phyloP scores from a whole-genome alignment of 83 land plant species.

The Picea abies region DNA sequence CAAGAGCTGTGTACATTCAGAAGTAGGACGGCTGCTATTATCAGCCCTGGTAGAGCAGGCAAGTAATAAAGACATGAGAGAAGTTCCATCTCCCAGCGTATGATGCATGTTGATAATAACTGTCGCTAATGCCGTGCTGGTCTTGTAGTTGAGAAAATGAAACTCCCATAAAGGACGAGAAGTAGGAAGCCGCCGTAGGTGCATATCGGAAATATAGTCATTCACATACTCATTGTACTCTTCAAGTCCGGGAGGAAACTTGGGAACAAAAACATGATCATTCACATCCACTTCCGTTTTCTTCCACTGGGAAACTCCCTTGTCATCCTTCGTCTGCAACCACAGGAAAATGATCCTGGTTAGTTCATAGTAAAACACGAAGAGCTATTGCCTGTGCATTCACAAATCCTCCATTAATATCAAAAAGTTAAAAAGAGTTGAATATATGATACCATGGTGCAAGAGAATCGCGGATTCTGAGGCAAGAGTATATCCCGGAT shows the following conservation, averaged over 20 bases:
- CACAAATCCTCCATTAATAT: not conserved
- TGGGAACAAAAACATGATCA: slow-evolving; percentile 38
- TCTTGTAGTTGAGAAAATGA: slow-evolving; percentile 43
- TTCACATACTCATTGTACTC: slow-evolving; percentile 30
- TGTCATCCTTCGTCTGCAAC: no score
- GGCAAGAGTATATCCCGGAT: not conserved
- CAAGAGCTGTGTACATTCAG: slow-evolving; percentile 15
- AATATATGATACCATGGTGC: not conserved
- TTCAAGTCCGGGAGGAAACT: slow-evolving; percentile 23
- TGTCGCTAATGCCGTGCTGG: slow-evolving; percentile 25
- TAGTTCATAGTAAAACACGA: no score
- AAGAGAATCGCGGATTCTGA: not conserved
- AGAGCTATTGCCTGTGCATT: no score
- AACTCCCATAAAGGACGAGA: slow-evolving; percentile 38
- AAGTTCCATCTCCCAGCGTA: slow-evolving; percentile 49
- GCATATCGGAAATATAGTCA: slow-evolving; percentile 32
- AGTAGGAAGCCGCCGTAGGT: slow-evolving; percentile 21
- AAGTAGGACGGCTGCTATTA: slow-evolving; percentile 36
- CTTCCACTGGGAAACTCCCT: no score
- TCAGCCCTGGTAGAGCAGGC: slow-evolving; percentile 42
- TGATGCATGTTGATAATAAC: slow-evolving; percentile 51
- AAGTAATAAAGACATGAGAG: slow-evolving; percentile 37
- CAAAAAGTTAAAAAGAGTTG: not conserved
- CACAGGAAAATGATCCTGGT: no score
- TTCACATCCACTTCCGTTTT: not conserved